Evolutionary conservation across 768 basidiomycete species (phyloP).

Genomic region (Botryobasidium botryosum): DNA sequence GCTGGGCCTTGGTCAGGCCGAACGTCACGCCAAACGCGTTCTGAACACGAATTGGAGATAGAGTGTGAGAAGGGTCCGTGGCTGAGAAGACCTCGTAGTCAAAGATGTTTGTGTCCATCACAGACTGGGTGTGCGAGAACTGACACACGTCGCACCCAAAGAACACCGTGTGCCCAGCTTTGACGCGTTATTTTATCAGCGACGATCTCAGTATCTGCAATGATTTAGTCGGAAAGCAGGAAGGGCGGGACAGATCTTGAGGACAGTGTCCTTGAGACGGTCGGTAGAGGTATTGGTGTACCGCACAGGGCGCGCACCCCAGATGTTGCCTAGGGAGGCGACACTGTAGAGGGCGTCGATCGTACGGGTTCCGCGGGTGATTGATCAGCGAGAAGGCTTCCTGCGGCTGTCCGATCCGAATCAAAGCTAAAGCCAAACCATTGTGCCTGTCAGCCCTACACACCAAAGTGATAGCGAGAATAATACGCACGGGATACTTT

Average conservation of each 20-base stretch:
- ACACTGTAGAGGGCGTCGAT: constrained; percentile 75
- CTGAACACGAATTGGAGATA: too few relatives aligned
- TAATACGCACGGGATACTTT: constrained; percentile 33
- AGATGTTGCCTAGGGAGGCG: constrained; percentile 82
- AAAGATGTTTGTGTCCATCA: constrained; percentile 75
- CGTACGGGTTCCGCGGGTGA: constrained; percentile 76
- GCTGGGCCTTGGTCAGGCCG: constrained; percentile 68
- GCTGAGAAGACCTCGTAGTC: constrained; percentile 52
- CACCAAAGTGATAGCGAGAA: neutral
- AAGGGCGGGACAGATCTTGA: constrained; percentile 31
- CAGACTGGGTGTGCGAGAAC: constrained; percentile 47
- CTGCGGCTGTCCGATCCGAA: constrained; percentile 38
- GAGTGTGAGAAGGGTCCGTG: neutral
- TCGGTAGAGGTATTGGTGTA: constrained; percentile 83
- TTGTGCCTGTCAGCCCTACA: too few relatives aligned
- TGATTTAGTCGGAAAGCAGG: too few relatives aligned
- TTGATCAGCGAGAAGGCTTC: constrained; percentile 89
- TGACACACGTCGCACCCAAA: constrained; percentile 95
- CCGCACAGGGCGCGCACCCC: constrained; percentile 67
- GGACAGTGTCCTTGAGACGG: constrained; percentile 63
- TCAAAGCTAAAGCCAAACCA: too few relatives aligned
- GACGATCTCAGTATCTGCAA: too few relatives aligned
- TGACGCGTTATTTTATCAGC: constrained; percentile 66
- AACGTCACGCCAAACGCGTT: constrained; percentile 71
- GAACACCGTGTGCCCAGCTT: constrained; percentile 79